These are phyloP conservation scores for Agastache rugosa DNA, from an alignment of 257 asterid genomes.

Conservation along the genomic window DNA sequence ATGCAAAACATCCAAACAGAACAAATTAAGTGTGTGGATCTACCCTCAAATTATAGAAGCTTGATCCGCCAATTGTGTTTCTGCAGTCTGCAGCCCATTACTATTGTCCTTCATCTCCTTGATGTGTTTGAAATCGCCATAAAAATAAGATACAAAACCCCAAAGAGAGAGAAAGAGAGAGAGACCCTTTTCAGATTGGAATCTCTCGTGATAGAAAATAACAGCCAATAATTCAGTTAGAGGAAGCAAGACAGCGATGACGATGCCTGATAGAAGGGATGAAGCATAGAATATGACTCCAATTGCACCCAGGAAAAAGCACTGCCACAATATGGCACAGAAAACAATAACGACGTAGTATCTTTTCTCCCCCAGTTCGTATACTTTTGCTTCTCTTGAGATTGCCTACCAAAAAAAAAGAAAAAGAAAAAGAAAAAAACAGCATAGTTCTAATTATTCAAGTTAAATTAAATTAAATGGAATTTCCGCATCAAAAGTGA, in stretches of 20 bases:
- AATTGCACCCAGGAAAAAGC: conserved; percentile 50
- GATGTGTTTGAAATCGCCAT: conserved; percentile 39
- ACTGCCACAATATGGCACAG: conserved; percentile 49
- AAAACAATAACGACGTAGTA: conserved; percentile 40
- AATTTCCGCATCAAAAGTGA: no score
- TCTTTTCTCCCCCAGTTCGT: conserved; percentile 40
- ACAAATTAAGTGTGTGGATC: no score
- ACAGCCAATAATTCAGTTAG: conserved; percentile 47
- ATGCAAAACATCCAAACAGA: not conserved
- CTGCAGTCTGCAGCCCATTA: no score
- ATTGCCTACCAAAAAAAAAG: conserved; percentile 12
- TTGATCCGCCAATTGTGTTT: no score
- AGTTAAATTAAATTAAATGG: no score
- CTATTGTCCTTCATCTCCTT: not conserved
- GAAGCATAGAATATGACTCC: conserved; percentile 56
- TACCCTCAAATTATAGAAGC: no score
- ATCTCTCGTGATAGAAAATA: conserved; percentile 45
- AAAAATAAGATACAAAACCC: conserved; percentile 55
- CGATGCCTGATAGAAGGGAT: conserved; percentile 48
- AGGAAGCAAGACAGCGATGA: conserved; percentile 42
- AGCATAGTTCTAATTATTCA: no score
- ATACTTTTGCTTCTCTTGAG: conserved; percentile 40
- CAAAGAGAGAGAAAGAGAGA: conserved; percentile 53
- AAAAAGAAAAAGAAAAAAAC: not conserved
- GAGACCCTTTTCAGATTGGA: conserved; percentile 50